Conservation (phyloP, 345 rosid genomes). For the Anacardium occidentale region DNA sequence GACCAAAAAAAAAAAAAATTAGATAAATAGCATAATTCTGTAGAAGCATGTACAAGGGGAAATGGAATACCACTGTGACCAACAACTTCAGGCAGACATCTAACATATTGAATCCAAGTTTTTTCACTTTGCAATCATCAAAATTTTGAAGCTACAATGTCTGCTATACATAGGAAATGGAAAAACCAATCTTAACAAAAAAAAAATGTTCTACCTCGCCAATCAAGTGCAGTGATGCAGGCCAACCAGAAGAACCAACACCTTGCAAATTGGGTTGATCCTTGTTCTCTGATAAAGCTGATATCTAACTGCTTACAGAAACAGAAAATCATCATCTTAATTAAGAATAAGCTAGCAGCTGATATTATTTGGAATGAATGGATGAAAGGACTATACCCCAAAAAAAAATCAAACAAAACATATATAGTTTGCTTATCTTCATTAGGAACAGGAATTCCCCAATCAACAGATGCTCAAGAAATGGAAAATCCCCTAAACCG, state of each 20-base stretch:
- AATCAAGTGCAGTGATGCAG: constrained; percentile 88
- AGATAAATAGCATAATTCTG: constrained; percentile 6
- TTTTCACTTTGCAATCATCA: no score
- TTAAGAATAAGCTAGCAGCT: constrained; percentile 2
- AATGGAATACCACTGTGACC: no score
- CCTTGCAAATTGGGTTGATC: constrained; percentile 53
- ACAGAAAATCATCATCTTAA: neutral
- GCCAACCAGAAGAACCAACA: constrained; percentile 89
- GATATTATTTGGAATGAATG: neutral
- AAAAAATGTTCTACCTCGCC: constrained; percentile 62
- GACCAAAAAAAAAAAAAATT: neutral
- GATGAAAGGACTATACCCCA: constrained; percentile 56
- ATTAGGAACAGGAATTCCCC: constrained; percentile 96
- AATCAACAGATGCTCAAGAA: constrained; percentile 90
- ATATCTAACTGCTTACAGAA: constrained; percentile 60
- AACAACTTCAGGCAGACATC: no score
- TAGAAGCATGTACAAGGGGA: neutral
- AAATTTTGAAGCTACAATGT: neutral
- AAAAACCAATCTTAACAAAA: neutral
- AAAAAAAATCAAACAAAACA: constrained; percentile 96
- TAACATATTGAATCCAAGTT: no score
- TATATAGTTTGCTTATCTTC: constrained; percentile 86
- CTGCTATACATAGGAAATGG: neutral
- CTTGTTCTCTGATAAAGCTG: constrained; percentile 67
- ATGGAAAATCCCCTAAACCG: constrained; percentile 91